Evolutionary conservation across 2,329 filamentous ascomycete genomes (phyloP).

Genomic region (Xylariaceae sp.): DNA sequence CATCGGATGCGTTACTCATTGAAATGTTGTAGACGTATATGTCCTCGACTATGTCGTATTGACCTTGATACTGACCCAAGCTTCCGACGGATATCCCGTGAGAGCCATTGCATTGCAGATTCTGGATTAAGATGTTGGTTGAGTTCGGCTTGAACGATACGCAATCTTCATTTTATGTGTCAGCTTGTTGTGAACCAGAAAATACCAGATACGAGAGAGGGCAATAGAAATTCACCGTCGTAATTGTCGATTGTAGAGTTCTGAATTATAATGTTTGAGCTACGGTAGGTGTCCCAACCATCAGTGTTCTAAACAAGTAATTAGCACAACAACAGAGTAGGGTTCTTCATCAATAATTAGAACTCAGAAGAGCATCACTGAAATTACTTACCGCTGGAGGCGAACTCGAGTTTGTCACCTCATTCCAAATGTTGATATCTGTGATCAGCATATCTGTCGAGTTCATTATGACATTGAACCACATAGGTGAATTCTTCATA

Average conservation of each 20-base stretch:
- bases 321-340: conserved; percentile 34
- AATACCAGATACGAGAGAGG: not conserved
- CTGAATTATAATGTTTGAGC: conserved; percentile 58
- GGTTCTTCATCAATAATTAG: too few species aligned
- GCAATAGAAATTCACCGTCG: conserved; percentile 45
- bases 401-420: conserved; percentile 18
- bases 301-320: conserved; percentile 55
- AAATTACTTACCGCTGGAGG: conserved; percentile 44
- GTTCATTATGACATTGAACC: conserved; percentile 62
- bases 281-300: conserved; percentile 61
- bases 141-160: conserved; percentile 64
- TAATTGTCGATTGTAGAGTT: conserved; percentile 64
- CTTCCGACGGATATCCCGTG: conserved; percentile 62
- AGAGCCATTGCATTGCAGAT: conserved; percentile 58
- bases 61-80: conserved; percentile 56
- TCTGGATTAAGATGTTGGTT: conserved; percentile 57
- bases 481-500: conserved; percentile 54
- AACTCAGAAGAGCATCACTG: too few species aligned
- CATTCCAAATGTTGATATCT: conserved; percentile 53
- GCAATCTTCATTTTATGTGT: conserved; percentile 43
- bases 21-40: conserved; percentile 50
- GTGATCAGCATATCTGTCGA: conserved; percentile 59
- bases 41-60: conserved; percentile 59
- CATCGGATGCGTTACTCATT: conserved; percentile 51
- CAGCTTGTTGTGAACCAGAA: not conserved